A percentile compares a stretch with the other conserved stretches of the same genome.
Conservation (phyloP, 2,329 filamentous ascomycete genomes). For the Juglanconis juglandina region DNA sequence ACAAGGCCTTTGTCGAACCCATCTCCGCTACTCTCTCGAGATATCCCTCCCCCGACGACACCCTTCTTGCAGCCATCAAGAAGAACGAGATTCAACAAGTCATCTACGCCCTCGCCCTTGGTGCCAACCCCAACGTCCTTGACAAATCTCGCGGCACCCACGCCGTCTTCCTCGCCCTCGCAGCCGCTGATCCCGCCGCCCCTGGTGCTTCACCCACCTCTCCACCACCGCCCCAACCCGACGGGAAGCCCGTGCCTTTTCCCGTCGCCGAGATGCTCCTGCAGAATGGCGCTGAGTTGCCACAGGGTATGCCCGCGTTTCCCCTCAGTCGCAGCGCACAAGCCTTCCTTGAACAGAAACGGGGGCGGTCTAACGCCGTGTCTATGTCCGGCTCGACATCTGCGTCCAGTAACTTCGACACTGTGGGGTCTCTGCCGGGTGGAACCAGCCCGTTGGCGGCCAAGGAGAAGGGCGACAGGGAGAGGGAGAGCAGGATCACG, state of each 20-base stretch:
- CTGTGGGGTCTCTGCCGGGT: conserved; percentile 57
- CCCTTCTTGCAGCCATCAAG: conserved; percentile 87
- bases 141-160: conserved; percentile 88
- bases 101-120: conserved; percentile 81
- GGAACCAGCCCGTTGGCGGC: conserved; percentile 29
- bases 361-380: conserved; percentile 40
- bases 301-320: conserved; percentile 70
- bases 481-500: conserved; percentile 67
- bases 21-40: conserved; percentile 72
- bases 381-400: conserved; percentile 17
- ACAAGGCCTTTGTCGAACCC: conserved; percentile 75
- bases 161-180: conserved; percentile 84
- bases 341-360: conserved; percentile 79
- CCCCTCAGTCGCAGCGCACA: conserved; percentile 78
- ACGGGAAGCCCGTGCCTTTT: conserved; percentile 64
- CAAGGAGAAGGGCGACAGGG: conserved; percentile 52
- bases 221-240: conserved; percentile 35
- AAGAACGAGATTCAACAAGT: conserved; percentile 93
- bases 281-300: conserved; percentile 91
- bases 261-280: conserved; percentile 85
- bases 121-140: conserved; percentile 79
- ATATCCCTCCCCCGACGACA: conserved; percentile 79
- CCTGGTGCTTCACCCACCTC: conserved; percentile 53
- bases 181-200: conserved; percentile 84
- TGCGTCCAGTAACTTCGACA: conserved; percentile 46